These are phyloP conservation scores for Chytriomyces sp. DNA, from an alignment of 192 early-diverging fungal genomes.

Conservation along the genomic window DNA sequence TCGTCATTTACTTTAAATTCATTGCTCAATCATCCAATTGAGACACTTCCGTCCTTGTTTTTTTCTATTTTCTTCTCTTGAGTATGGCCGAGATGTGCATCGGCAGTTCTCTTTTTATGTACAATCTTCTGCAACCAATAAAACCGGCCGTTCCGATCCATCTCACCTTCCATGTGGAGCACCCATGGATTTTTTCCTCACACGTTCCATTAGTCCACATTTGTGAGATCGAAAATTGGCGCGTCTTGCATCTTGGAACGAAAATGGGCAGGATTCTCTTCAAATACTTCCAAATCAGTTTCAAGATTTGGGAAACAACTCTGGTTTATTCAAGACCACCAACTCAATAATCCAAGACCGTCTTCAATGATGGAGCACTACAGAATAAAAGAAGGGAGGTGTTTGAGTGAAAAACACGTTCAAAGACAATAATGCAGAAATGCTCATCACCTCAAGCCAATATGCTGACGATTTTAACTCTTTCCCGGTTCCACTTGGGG, in stretches of 20 bases:
- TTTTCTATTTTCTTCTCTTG: not conserved
- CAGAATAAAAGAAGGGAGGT: not conserved
- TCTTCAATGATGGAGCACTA: conserved; percentile 71
- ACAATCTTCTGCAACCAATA: too few species aligned
- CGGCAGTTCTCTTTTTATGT: too few species aligned
- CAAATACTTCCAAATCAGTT: too few species aligned
- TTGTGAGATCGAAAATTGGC: too few species aligned
- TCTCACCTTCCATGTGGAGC: too few species aligned
- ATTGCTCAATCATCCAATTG: conserved; percentile 11
- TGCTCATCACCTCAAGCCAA: conserved; percentile 52
- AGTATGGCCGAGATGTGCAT: not conserved
- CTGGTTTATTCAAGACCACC: conserved; percentile 59
- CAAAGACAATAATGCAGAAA: not conserved
- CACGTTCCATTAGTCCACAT: too few species aligned
- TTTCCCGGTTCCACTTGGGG: conserved; percentile 46
- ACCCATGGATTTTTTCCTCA: too few species aligned
- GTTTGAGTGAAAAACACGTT: not conserved
- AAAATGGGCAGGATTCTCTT: too few species aligned
- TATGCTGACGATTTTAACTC: conserved; percentile 51
- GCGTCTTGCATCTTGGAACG: too few species aligned
- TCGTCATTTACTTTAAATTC: conserved; percentile 82
- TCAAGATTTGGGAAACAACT: not conserved
- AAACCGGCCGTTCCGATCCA: too few species aligned
- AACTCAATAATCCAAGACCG: conserved; percentile 72
- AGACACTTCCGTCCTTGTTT: not conserved